phyloP scores from a whole-genome alignment of 2,329 filamentous ascomycete genomes.

The Nemania bipapillata region DNA sequence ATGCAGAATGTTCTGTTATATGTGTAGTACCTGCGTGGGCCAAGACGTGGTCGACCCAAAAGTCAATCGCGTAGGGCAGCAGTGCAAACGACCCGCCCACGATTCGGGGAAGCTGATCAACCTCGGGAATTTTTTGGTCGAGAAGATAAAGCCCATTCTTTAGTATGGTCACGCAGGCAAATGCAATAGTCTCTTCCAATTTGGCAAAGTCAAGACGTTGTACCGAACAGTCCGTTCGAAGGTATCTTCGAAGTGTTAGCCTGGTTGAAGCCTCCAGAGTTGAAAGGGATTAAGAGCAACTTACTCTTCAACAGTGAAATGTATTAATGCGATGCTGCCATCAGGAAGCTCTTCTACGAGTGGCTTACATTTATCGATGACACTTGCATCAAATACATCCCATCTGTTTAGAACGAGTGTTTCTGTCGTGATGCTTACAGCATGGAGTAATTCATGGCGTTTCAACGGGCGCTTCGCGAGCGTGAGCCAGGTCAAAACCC shows the following conservation, averaged over 20 bases:
- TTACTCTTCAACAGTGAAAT: constrained; percentile 26
- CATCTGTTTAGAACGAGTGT: constrained; percentile 8
- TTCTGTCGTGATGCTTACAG: constrained; percentile 4
- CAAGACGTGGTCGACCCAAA: constrained; percentile 25
- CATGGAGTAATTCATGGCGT: constrained; percentile 16
- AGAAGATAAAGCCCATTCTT: constrained; percentile 19
- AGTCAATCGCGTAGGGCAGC: constrained; percentile 20
- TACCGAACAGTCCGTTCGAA: neutral
- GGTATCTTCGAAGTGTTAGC: constrained; percentile 13
- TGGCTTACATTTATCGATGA: constrained; percentile 23
- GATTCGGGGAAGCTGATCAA: neutral
- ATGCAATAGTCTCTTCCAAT: constrained; percentile 15
- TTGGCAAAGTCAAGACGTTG: neutral
- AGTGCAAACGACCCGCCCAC: constrained; percentile 22
- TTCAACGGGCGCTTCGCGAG: constrained; percentile 20
- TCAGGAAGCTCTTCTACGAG: constrained; percentile 23
- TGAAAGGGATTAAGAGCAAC: neutral
- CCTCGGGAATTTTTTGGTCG: constrained; percentile 1
- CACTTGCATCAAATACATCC: constrained; percentile 6
- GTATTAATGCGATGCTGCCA: constrained; percentile 9
- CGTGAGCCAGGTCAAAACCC: constrained; percentile 18
- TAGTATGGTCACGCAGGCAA: constrained; percentile 18
- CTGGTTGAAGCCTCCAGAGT: neutral
- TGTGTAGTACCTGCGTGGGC: constrained; percentile 1
- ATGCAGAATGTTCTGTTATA: constrained; percentile 7